Evolutionary conservation across 805 yeast species (phyloP).

Genomic region (Candida stauntonica): DNA sequence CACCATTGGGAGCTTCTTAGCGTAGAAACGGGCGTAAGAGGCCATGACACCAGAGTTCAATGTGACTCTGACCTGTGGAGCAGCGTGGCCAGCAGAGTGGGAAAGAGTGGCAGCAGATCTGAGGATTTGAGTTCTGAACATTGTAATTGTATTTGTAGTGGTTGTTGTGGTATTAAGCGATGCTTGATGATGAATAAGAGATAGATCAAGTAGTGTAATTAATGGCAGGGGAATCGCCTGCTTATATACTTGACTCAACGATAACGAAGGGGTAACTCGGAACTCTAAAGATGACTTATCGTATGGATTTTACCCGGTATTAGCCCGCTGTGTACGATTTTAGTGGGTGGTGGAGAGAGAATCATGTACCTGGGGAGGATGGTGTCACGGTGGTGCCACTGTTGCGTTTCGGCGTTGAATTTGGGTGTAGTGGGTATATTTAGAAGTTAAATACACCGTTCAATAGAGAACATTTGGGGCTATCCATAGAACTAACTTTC

Average conservation of each 20-base stretch:
- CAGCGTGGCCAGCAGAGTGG: constrained; percentile 19
- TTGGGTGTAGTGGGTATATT: not conserved
- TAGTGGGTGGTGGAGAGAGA: not conserved
- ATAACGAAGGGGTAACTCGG: too few relatives aligned
- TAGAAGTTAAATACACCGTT: not conserved
- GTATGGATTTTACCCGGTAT: too few relatives aligned
- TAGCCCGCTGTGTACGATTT: too few relatives aligned
- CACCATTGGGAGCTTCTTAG: constrained; percentile 19
- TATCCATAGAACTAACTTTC: not conserved
- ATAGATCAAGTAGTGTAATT: not conserved
- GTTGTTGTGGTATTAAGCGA: not conserved
- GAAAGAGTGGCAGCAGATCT: constrained; percentile 26
- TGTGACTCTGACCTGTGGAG: constrained; percentile 19
- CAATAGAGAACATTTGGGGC: not conserved
- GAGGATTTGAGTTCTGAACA: constrained; percentile 25
- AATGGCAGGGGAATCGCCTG: too few relatives aligned
- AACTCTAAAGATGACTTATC: too few relatives aligned
- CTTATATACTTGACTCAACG: not conserved
- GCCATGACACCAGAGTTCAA: constrained; percentile 16
- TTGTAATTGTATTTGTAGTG: constrained; percentile 11
- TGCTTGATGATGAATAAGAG: not conserved
- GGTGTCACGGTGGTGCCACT: constrained; percentile 7
- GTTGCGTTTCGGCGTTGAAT: constrained; percentile 1
- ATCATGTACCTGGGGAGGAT: not conserved
- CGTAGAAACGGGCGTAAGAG: constrained; percentile 12